Conservation (phyloP, 108 stramenopile genomes). For the Nitzschia putrida region DNA sequence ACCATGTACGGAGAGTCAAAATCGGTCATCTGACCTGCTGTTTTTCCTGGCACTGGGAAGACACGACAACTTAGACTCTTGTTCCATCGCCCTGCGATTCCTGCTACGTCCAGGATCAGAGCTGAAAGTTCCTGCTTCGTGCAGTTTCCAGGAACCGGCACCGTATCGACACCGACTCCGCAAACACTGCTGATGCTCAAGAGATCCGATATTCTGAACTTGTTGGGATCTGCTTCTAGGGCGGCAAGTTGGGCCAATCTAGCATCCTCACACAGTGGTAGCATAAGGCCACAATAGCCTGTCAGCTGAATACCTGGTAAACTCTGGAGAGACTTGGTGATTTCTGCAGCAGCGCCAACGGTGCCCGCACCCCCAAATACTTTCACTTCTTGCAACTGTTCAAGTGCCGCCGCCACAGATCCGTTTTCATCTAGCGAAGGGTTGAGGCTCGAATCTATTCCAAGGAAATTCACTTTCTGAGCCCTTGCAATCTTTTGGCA, state of each 20-base stretch:
- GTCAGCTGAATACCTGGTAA: slow-evolving; percentile 56
- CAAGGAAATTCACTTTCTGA: slow-evolving; percentile 41
- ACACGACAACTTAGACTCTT: slow-evolving; percentile 82
- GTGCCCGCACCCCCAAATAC: slow-evolving; percentile 71
- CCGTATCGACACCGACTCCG: slow-evolving; percentile 86
- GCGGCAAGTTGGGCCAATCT: slow-evolving; percentile 63
- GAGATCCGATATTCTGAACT: slow-evolving; percentile 50
- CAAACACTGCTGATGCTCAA: slow-evolving; percentile 76
- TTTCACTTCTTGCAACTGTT: slow-evolving; percentile 63
- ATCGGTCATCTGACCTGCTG: slow-evolving; percentile 57
- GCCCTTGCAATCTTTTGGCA: slow-evolving; percentile 35
- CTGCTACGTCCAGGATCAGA: slow-evolving; percentile 76
- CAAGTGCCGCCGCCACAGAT: slow-evolving; percentile 78
- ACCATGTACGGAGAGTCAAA: slow-evolving; percentile 83
- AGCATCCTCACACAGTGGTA: slow-evolving; percentile 80
- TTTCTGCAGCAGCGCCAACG: slow-evolving; percentile 69
- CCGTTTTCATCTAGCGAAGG: slow-evolving; percentile 65
- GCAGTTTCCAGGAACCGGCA: slow-evolving; percentile 71
- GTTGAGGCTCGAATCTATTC: slow-evolving; percentile 83
- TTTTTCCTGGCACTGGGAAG: slow-evolving; percentile 67
- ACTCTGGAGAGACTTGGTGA: slow-evolving; percentile 73
- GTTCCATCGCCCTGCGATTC: slow-evolving; percentile 76
- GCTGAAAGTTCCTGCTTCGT: slow-evolving; percentile 43
- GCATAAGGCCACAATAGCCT: slow-evolving; percentile 86
- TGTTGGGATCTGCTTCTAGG: background rate